Evolutionary conservation across 306 rosid species (phyloP), one percentile per base, ranked within the genome.

Genomic region (Crataegus laevigata): DNA sequence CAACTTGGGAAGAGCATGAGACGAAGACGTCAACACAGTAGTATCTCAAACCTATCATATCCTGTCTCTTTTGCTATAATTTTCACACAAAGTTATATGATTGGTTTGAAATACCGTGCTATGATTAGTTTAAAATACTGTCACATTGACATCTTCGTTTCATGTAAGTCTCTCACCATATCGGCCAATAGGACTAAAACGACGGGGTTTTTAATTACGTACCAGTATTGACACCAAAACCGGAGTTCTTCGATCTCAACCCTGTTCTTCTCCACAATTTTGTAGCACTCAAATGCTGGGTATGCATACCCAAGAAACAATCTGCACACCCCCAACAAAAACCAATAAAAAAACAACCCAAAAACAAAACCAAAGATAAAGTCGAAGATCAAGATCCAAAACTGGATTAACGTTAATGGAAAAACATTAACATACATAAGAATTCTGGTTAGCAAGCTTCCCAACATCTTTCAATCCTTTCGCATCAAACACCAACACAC

Each of bases 151-250:
- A 38, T 38, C 3, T 38, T 2, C 3, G 12, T 38, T 38, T 38
- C 12, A 38, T 38, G 11, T 2, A 38, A 38, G 11, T 9, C 43
- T 38, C 3, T 38, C 2, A 3, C 11, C 42, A 38, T 38, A 38
- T 38, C 8, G 11, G 42, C 38, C n/a, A n/a, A 34, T 34, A 34
- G 6, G 8, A 34, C 40, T 7, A 34, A 34, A 34, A 34, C 10
- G 40, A 34, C 40, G 1, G 40, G 40, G 9, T 6, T 34, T 34
- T 34, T 34, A 6, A 34, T 34, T 38, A 34, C 78, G 66, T 88
- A 94, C 98, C 99, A 96, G 68, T 92, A 92, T 82, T 92, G 91
- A 77, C 98, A 94, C 99, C 99, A 96, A 76, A 96, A 90, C 28
- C 93, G 93, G 71, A 96, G 98, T 75, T 92, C 93, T 55, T 89